These are phyloP conservation scores for Podila verticillata DNA, from an alignment of 192 early-diverging fungal species.

Conservation along the genomic window DNA sequence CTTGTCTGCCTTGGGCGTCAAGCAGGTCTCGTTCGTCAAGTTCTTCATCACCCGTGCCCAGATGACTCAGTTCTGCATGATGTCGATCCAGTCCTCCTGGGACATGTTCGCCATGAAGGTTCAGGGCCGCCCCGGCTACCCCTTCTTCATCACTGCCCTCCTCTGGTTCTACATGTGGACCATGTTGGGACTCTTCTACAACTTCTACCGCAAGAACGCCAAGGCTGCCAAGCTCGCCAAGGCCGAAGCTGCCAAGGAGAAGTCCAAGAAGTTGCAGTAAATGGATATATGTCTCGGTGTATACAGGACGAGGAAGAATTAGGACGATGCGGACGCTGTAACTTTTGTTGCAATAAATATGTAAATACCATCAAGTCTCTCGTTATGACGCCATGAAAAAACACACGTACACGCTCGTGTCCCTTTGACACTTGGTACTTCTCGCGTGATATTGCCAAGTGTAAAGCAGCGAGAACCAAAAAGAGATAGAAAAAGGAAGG, in stretches of 20 bases:
- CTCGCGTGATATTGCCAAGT: too few species aligned
- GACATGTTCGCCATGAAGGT: conserved; percentile 55
- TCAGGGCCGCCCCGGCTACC: conserved; percentile 52
- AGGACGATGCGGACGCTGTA: neutral
- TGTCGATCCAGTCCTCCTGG: conserved; percentile 63
- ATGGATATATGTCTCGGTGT: neutral
- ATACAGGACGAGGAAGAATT: neutral
- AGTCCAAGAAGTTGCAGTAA: conserved; percentile 49
- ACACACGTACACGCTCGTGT: too few species aligned
- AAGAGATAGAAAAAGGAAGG: too few species aligned
- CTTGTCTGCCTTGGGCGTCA: conserved; percentile 59
- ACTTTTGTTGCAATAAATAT: neutral
- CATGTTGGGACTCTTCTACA: conserved; percentile 71
- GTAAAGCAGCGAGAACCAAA: too few species aligned
- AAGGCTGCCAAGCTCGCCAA: conserved; percentile 42
- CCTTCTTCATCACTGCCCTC: conserved; percentile 57
- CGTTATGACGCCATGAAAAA: too few species aligned
- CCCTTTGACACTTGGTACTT: too few species aligned
- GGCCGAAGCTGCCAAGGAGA: conserved; percentile 37
- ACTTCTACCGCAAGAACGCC: conserved; percentile 65
- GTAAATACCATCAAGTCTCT: too few species aligned
- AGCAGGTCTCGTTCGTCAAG: conserved; percentile 69
- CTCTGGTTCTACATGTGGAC: conserved; percentile 74
- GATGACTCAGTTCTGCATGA: conserved; percentile 73
- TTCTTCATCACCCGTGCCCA: conserved; percentile 71